A percentile compares a stretch with the other conserved stretches of the same genome.
Conservation (phyloP, 768 basidiomycete species). For the Cyclocybe aegerita region DNA sequence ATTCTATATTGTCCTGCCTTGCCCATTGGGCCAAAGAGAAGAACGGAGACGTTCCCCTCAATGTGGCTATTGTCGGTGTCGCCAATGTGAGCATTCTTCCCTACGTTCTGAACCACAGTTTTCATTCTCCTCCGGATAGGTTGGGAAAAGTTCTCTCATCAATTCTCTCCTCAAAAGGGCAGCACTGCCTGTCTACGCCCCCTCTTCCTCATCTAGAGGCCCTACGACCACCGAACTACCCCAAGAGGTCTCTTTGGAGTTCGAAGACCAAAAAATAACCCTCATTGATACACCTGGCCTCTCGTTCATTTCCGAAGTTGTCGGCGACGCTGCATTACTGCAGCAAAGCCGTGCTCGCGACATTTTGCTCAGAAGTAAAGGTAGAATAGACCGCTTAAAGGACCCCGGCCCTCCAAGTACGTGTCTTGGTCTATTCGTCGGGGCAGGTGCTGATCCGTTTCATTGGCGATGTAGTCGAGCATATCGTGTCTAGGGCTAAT, state of each 20-base stretch:
- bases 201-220: slow-evolving; percentile 47
- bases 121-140: slow-evolving; percentile 33
- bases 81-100: slow-evolving; percentile 60
- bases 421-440: slow-evolving; percentile 23
- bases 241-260: slow-evolving; percentile 56
- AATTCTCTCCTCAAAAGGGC: slow-evolving; percentile 67
- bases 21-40: slow-evolving; percentile 47
- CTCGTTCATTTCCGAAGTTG: slow-evolving; percentile 45
- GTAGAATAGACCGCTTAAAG: slow-evolving; percentile 82
- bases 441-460: background rate
- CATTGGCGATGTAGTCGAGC: slow-evolving; percentile 45
- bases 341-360: slow-evolving; percentile 58
- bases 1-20: slow-evolving; percentile 50
- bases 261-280: slow-evolving; percentile 50
- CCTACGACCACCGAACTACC: slow-evolving; percentile 74
- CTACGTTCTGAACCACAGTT: background rate
- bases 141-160: slow-evolving; percentile 83
- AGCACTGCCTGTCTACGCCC: slow-evolving; percentile 59
- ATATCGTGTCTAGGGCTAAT: slow-evolving; percentile 67
- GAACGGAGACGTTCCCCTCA: slow-evolving; percentile 47
- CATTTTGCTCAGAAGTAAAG: slow-evolving; percentile 75
- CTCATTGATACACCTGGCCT: slow-evolving; percentile 92
- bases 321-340: slow-evolving; percentile 30
- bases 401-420: slow-evolving; percentile 71
- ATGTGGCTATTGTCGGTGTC: slow-evolving; percentile 80